Evolutionary conservation across 176 grass and related monocot genomes (phyloP).

Genomic region (Pharus latifolius): DNA sequence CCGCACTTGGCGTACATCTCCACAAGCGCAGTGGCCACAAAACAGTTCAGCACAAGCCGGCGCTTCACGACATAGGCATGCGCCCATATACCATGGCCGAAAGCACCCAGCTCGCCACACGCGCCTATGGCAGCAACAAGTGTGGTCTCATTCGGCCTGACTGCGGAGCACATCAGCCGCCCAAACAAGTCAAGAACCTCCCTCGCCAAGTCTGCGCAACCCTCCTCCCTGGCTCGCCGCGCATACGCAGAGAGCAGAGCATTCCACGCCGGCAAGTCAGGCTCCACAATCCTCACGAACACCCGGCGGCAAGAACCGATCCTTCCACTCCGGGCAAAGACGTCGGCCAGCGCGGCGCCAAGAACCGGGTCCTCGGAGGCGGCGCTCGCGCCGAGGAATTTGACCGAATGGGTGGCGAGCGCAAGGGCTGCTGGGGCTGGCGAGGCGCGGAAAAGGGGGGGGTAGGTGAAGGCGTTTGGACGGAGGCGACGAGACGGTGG

Average conservation of each 20-base stretch:
- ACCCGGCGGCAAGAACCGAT: slow-evolving; percentile 17
- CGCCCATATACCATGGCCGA: slow-evolving; percentile 25
- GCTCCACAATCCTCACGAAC: slow-evolving; percentile 12
- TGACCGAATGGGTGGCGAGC: slow-evolving; percentile 34
- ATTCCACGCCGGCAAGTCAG: slow-evolving; percentile 38
- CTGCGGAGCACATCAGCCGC: background rate
- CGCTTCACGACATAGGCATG: slow-evolving; percentile 12
- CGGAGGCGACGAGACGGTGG: background rate
- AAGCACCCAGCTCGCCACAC: slow-evolving; percentile 31
- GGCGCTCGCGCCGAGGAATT: slow-evolving; percentile 21
- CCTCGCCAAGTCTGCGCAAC: background rate
- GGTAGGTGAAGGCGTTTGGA: slow-evolving; percentile 39
- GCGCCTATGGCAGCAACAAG: slow-evolving; percentile 18
- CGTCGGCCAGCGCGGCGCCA: slow-evolving; percentile 23
- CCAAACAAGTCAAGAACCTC: slow-evolving; percentile 19
- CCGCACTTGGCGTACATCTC: slow-evolving; percentile 42
- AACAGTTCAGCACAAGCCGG: background rate
- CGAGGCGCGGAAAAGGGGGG: slow-evolving; percentile 34
- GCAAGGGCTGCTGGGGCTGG: background rate
- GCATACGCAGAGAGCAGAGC: slow-evolving; percentile 19
- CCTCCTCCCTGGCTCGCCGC: background rate
- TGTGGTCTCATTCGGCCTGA: slow-evolving; percentile 36
- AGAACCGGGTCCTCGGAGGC: slow-evolving; percentile 20
- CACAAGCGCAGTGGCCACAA: slow-evolving; percentile 19
- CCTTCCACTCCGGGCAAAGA: slow-evolving; percentile 19